Evolutionary conservation across 163 green algal species (phyloP).

Genomic region (Prototheca wickerhamii): DNA sequence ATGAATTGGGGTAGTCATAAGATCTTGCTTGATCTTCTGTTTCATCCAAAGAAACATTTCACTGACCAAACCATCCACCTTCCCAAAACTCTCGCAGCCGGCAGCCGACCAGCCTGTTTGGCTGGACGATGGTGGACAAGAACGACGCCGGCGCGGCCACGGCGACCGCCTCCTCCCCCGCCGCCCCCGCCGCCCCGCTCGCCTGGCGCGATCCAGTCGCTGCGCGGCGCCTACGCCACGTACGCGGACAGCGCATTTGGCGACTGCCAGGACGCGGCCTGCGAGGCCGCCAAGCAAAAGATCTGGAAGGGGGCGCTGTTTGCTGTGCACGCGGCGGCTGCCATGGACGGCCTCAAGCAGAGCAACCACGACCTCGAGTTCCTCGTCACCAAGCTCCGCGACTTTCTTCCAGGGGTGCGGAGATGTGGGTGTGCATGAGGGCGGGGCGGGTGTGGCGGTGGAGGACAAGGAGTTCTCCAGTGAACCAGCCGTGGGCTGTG

Average conservation of each 20-base stretch:
- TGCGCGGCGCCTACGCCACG: too few relatives aligned
- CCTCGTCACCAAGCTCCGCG: background rate
- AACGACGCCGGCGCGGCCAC: background rate
- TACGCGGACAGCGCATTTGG: slow-evolving; percentile 1
- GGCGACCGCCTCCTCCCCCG: background rate
- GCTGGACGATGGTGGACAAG: background rate
- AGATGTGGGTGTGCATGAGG: background rate
- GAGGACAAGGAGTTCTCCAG: too few relatives aligned
- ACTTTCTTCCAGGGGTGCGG: slow-evolving; percentile 6
- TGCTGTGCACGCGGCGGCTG: background rate
- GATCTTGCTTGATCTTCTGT: too few relatives aligned
- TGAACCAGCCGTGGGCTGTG: too few relatives aligned
- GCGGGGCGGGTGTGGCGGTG: background rate
- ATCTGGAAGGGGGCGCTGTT: slow-evolving; percentile 10
- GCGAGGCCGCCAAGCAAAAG: slow-evolving; percentile 3
- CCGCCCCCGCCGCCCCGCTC: background rate
- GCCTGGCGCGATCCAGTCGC: background rate
- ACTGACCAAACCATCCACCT: background rate
- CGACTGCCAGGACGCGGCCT: background rate
- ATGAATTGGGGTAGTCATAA: too few relatives aligned
- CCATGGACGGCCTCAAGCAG: background rate
- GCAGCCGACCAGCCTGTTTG: background rate
- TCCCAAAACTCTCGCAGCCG: background rate
- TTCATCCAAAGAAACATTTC: too few relatives aligned
- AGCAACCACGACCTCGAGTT: background rate